Base-by-base conservation (phyloP, 1,139 yeast species). In the Saccharomycopsis crataegensis region DNA sequence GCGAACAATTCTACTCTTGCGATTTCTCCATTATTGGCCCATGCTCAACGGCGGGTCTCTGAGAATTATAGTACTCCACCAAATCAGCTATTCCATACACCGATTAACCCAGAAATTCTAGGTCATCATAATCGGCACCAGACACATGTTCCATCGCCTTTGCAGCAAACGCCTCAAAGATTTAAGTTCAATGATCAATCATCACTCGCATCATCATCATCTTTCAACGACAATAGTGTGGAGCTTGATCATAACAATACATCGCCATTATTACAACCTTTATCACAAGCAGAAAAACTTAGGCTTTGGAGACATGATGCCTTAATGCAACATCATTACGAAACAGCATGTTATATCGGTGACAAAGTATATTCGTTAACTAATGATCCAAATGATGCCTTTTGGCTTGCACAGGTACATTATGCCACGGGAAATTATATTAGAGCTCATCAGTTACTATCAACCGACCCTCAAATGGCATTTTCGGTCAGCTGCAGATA, bases 251-350 rank as follows among this genome's bases (percentile, higher is more conserved):
- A 36, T 14, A 48, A 42, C 42, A 38, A 42, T 5, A 14, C 16
- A 42, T 70, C 57, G 9, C 33, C 54, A 8, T 64, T 62, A 52
- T 55, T 64, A 8, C 59, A 65, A 9, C 84, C 85, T 3, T 67
- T 84, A 48, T 79, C 96, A 0, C 95, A 88, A 55, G 94, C 94
- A 0, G 98, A 91, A 60, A 82, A 86, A 62, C 75, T 93, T 46
- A 71, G 99, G 48, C 72, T 88, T 43, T 93, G 99, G 99, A 74
- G 99, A 52, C 96, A 90, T 59, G 96, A 90, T 65, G 96, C 99
- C 0, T 70, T 86, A 56, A 83, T 86, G 83, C 96, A 91, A 63
- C 98, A 91, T 65, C 96, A 91, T 59, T 87, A 87, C 66, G 77
- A 78, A 49, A 88, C 98, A 0, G 98, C 99, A 0, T 94, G 86